phyloP scores from a whole-genome alignment of 2,329 filamentous ascomycete species.

The Fusarium beomiforme region DNA sequence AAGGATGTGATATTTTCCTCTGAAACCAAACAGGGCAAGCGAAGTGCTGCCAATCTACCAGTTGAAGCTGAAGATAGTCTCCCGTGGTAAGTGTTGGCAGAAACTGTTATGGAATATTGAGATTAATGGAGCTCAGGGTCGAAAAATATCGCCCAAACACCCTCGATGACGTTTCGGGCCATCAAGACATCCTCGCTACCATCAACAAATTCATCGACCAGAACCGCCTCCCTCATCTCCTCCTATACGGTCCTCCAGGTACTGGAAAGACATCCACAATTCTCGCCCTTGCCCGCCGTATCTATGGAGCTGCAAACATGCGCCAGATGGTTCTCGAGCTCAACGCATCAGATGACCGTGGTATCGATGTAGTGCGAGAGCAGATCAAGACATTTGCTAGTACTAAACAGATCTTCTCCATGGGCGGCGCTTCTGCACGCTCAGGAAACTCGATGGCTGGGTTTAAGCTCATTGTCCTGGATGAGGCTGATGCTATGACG shows the following conservation, averaged over 20 bases:
- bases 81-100: constrained; percentile 74
- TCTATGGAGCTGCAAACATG: constrained; percentile 93
- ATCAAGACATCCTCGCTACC: constrained; percentile 95
- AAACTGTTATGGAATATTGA: not conserved
- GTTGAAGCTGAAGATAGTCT: constrained; percentile 93
- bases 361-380: constrained; percentile 97
- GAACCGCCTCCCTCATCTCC: constrained; percentile 92
- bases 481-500: constrained; percentile 99
- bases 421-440: constrained; percentile 64
- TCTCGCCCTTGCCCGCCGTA: constrained; percentile 88
- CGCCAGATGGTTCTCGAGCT: constrained; percentile 98
- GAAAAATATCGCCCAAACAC: constrained; percentile 95
- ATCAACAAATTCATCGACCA: constrained; percentile 98
- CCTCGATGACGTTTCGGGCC: constrained; percentile 91
- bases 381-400: constrained; percentile 99
- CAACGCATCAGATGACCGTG: constrained; percentile 96
- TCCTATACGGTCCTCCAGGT: constrained; percentile 95
- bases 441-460: constrained; percentile 66
- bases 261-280: constrained; percentile 98
- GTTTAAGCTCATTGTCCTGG: constrained; percentile 96
- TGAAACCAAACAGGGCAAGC: constrained; percentile 85
- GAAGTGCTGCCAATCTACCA: constrained; percentile 90
- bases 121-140: constrained; percentile 67
- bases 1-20: constrained; percentile 75
- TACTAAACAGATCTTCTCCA: constrained; percentile 93